A percentile compares a stretch with the other conserved stretches of the same genome.
phyloP scores from a whole-genome alignment of 495 filamentous ascomycete genomes.

The Terfezia boudieri region DNA sequence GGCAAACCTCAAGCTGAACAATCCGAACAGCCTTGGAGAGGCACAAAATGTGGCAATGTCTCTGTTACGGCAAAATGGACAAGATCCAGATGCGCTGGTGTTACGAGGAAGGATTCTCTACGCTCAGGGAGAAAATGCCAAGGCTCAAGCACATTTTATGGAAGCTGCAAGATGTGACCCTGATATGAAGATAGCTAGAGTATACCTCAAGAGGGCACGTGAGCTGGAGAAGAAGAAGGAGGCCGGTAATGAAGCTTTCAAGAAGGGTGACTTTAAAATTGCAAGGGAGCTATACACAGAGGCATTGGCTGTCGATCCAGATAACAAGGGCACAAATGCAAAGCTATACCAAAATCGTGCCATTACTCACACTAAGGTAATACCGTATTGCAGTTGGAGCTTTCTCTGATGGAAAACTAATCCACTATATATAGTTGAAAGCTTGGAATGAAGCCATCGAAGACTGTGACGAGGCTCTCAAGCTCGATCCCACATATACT shows the following conservation, averaged over 20 bases:
- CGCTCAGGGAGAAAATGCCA: slow-evolving; percentile 77
- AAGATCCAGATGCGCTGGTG: slow-evolving; percentile 84
- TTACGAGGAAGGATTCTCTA: slow-evolving; percentile 75
- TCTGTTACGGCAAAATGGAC: slow-evolving; percentile 59
- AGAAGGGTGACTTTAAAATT: slow-evolving; percentile 50
- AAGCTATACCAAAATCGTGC: slow-evolving; percentile 89
- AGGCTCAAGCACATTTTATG: slow-evolving; percentile 80
- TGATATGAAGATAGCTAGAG: slow-evolving; percentile 49
- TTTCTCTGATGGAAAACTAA: background rate
- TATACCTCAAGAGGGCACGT: slow-evolving; percentile 16
- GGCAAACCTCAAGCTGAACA: slow-evolving; percentile 86
- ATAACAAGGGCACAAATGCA: slow-evolving; percentile 79
- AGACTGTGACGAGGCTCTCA: slow-evolving; percentile 73
- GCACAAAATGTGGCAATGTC: slow-evolving; percentile 81
- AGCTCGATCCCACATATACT: slow-evolving; percentile 58
- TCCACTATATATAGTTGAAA: slow-evolving; percentile 34
- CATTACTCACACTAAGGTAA: slow-evolving; percentile 41
- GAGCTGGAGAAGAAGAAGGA: slow-evolving; percentile 86
- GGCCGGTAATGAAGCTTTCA: slow-evolving; percentile 78
- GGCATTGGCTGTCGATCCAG: slow-evolving; percentile 69
- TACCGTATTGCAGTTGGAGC: background rate
- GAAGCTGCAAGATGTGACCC: slow-evolving; percentile 80
- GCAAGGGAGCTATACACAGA: slow-evolving; percentile 67
- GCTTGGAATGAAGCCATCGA: slow-evolving; percentile 53
- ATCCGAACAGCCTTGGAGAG: slow-evolving; percentile 66